Conservation (phyloP, 306 rosid species). For the Macrotyloma uniflorum region DNA sequence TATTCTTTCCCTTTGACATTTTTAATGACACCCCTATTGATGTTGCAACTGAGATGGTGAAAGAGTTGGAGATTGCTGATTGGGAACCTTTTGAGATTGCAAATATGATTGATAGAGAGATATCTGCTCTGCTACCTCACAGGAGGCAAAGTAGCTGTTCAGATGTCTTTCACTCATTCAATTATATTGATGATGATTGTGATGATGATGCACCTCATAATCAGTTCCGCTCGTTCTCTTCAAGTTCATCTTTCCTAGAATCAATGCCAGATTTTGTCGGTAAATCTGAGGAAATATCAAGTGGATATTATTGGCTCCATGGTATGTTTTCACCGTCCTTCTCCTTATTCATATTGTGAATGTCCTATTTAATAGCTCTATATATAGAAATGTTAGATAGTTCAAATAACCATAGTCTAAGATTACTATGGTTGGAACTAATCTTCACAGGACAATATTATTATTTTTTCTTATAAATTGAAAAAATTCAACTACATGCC, state of each 20-base stretch:
- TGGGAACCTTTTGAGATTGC: conserved; percentile 94
- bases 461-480: background rate
- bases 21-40: conserved; percentile 69
- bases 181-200: conserved; percentile 48
- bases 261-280: conserved; percentile 48
- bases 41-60: conserved; percentile 94
- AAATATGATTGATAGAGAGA: conserved; percentile 83
- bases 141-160: conserved; percentile 43
- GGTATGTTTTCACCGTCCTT: conserved; percentile 51
- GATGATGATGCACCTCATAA: conserved; percentile 53
- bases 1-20: conserved; percentile 85
- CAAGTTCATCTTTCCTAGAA: conserved; percentile 69
- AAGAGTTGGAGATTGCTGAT: conserved; percentile 81
- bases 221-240: conserved; percentile 56
- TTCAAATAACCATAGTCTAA: background rate
- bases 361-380: background rate
- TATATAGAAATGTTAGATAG: background rate
- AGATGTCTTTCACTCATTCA: conserved; percentile 50
- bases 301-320: conserved; percentile 56
- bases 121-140: conserved; percentile 68
- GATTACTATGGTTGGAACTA: background rate
- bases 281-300: conserved; percentile 45
- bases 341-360: background rate
- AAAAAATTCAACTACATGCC: background rate
- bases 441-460: background rate